phyloP scores from a whole-genome alignment of 805 yeast species.

The Lipomyces spencermartinsiae region DNA sequence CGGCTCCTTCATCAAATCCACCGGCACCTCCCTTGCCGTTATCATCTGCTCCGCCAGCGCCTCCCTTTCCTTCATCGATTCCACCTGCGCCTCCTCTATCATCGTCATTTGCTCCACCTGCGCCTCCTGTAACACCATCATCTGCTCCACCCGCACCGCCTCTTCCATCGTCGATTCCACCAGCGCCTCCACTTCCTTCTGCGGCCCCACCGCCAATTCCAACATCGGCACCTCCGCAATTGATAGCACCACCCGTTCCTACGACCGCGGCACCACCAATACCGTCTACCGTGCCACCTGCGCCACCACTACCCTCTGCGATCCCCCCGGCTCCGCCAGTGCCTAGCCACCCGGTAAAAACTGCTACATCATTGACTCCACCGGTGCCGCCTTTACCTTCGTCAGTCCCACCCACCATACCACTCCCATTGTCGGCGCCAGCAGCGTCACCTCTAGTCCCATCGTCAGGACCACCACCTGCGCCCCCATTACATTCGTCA shows the following conservation, averaged over 20 bases:
- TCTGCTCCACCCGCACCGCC: conserved; percentile 44
- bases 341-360: conserved; percentile 20
- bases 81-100: conserved; percentile 20
- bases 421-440: conserved; percentile 32
- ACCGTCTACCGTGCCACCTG: conserved; percentile 8
- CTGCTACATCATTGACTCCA: conserved; percentile 8
- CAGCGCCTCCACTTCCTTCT: conserved; percentile 38
- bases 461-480: conserved; percentile 29
- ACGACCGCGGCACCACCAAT: conserved; percentile 41
- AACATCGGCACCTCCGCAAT: conserved; percentile 40
- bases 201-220: conserved; percentile 36
- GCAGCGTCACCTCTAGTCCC: conserved; percentile 46
- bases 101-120: conserved; percentile 10
- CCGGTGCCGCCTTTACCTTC: conserved; percentile 12
- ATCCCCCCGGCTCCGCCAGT: conserved; percentile 36
- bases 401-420: conserved; percentile 15
- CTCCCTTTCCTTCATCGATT: conserved; percentile 31
- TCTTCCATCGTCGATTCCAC: conserved; percentile 42
- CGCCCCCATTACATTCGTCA: conserved; percentile 36
- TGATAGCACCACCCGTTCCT: conserved; percentile 38
- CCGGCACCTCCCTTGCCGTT: conserved; percentile 31
- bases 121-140: conserved; percentile 18
- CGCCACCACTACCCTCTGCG: conserved; percentile 31
- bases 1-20: neutral
- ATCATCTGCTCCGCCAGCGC: conserved; percentile 31